These are phyloP conservation scores for Fusarium nanum DNA, from an alignment of 2,329 filamentous ascomycete species.

Conservation along the genomic window DNA sequence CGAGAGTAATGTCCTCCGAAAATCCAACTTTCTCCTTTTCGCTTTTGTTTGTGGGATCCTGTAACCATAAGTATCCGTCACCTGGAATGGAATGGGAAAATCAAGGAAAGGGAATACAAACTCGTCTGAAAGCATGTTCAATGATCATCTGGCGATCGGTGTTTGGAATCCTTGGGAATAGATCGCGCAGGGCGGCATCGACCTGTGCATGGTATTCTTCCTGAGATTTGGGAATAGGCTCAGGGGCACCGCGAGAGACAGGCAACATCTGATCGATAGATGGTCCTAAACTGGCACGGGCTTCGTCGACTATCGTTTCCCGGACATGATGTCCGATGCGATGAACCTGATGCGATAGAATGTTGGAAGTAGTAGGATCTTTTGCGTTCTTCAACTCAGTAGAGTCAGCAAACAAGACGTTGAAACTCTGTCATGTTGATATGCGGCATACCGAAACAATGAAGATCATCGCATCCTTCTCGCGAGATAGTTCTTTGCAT, in stretches of 20 bases:
- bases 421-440: background rate
- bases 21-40: conserved; percentile 69
- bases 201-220: conserved; percentile 71
- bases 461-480: conserved; percentile 71
- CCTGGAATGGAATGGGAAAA: background rate
- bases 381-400: conserved; percentile 47
- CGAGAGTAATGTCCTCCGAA: conserved; percentile 65
- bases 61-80: conserved; percentile 32
- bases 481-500: conserved; percentile 74
- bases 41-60: conserved; percentile 64
- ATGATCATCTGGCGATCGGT: conserved; percentile 73
- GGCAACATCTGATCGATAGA: conserved; percentile 38
- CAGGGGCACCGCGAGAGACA: conserved; percentile 55
- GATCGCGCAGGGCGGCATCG: conserved; percentile 70
- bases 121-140: conserved; percentile 71
- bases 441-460: conserved; percentile 69
- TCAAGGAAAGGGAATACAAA: conserved; percentile 51
- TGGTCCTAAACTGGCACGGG: conserved; percentile 50
- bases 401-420: conserved; percentile 19
- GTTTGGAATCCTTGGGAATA: conserved; percentile 74
- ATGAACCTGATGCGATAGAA: conserved; percentile 65
- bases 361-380: conserved; percentile 48
- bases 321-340: conserved; percentile 71
- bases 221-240: conserved; percentile 70
- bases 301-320: conserved; percentile 68